These are phyloP conservation scores for Erodium maritimum DNA, from an alignment of 345 rosid genomes.

Conservation along the genomic window DNA sequence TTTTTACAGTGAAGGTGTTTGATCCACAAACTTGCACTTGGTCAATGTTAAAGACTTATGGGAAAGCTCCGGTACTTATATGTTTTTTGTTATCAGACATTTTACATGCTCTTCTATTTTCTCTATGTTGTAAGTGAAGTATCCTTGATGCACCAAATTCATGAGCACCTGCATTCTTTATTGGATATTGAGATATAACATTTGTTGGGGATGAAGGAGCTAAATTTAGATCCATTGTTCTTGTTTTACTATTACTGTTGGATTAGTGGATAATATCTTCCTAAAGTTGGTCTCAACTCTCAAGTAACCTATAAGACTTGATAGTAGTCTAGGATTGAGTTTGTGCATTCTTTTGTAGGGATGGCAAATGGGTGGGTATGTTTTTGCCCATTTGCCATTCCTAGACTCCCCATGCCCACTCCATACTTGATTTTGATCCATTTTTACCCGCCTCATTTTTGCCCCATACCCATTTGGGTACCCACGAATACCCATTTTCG, in stretches of 20 bases:
- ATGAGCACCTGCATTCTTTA: background rate
- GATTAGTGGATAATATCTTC: background rate
- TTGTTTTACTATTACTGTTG: background rate
- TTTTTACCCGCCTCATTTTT: too few relatives aligned
- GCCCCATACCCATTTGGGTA: too few relatives aligned
- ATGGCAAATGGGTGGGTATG: too few relatives aligned
- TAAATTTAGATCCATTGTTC: background rate
- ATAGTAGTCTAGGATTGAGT: background rate
- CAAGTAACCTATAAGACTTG: background rate
- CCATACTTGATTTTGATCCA: too few relatives aligned
- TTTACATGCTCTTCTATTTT: too few relatives aligned
- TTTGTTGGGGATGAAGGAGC: background rate
- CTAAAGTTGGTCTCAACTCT: background rate
- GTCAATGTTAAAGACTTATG: constrained; percentile 87
- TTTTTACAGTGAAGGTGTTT: constrained; percentile 69
- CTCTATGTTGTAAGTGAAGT: background rate
- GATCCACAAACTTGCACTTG: constrained; percentile 66
- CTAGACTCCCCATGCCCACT: too few relatives aligned
- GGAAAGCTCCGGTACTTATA: constrained; percentile 78
- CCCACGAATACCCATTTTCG: too few relatives aligned
- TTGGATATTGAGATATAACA: background rate
- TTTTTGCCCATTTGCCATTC: too few relatives aligned
- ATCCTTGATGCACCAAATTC: background rate
- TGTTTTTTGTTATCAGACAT: too few relatives aligned
- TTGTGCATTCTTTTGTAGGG: too few relatives aligned